A percentile compares a stretch with the other conserved stretches of the same genome.
phyloP scores from a whole-genome alignment of 192 early-diverging fungal genomes.

The Neocallimastix lanati region DNA sequence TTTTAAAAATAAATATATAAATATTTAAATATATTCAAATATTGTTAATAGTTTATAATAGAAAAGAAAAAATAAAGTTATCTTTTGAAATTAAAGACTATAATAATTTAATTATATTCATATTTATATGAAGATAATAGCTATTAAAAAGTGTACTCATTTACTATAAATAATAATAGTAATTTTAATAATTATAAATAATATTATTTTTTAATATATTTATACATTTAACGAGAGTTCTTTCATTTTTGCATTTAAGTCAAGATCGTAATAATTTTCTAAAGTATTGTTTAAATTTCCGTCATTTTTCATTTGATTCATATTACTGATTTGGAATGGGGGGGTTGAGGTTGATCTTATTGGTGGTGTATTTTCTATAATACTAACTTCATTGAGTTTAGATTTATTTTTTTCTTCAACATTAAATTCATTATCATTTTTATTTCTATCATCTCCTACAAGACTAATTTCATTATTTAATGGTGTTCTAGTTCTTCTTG shows the following conservation, averaged over 20 bases:
- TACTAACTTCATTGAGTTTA: not conserved
- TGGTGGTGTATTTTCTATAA: slow-evolving; percentile 14
- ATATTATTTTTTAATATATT: no score
- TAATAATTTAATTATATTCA: no score
- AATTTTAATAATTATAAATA: no score
- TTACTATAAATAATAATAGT: no score
- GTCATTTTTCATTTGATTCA: not conserved
- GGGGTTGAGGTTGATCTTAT: slow-evolving; percentile 49
- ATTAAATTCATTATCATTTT: not conserved
- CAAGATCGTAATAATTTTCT: not conserved
- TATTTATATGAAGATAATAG: no score
- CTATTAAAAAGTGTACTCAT: no score
- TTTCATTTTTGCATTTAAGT: not conserved
- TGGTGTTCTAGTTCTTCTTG: not conserved
- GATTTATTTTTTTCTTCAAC: not conserved
- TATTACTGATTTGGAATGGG: slow-evolving; percentile 20
- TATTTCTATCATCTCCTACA: not conserved
- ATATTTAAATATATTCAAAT: no score
- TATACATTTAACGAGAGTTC: not conserved
- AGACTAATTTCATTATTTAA: not conserved
- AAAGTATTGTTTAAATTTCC: not conserved
- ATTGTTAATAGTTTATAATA: no score
- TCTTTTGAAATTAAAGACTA: no score
- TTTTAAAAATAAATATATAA: no score
- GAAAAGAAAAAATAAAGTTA: no score